Conservation (phyloP, 83 land plant genomes). For the Diphasiastrum complanatum region DNA sequence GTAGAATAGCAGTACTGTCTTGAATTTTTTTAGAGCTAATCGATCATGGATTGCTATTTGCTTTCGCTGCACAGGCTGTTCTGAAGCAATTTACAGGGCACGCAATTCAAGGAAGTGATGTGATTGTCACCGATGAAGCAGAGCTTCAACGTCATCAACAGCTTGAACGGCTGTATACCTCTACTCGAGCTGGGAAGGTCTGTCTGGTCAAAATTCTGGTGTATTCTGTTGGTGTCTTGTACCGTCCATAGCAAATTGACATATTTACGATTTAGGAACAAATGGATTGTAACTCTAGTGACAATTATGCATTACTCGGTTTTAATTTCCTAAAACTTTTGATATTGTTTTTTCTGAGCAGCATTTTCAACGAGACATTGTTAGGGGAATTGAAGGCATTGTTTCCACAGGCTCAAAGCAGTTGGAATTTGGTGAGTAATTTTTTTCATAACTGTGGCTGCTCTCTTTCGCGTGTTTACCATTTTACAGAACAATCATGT, state of each 20-base stretch:
- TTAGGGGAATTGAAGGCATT: constrained; percentile 70
- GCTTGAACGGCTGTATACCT: constrained; percentile 41
- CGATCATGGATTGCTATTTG: background rate
- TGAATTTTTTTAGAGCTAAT: background rate
- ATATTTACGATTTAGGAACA: no score
- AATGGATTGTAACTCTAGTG: no score
- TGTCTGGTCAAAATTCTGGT: background rate
- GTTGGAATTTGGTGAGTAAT: constrained; percentile 61
- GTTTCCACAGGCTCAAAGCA: constrained; percentile 60
- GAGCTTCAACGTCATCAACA: constrained; percentile 27
- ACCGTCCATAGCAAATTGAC: no score
- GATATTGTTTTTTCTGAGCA: constrained; percentile 23
- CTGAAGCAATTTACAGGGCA: constrained; percentile 3
- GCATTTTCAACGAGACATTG: constrained; percentile 85
- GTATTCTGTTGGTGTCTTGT: background rate
- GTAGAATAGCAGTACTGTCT: constrained; percentile 53
- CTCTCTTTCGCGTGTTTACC: background rate
- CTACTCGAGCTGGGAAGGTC: constrained; percentile 84
- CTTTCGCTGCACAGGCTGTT: constrained; percentile 5
- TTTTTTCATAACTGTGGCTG: constrained; percentile 1
- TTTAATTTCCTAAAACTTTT: background rate
- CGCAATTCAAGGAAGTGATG: constrained; percentile 8
- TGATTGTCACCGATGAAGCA: constrained; percentile 21
- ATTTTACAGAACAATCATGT: background rate
- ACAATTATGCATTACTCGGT: no score